These are phyloP conservation scores for Cladophialophora exuberans DNA, from an alignment of 2,329 filamentous ascomycete species.

Conservation along the genomic window DNA sequence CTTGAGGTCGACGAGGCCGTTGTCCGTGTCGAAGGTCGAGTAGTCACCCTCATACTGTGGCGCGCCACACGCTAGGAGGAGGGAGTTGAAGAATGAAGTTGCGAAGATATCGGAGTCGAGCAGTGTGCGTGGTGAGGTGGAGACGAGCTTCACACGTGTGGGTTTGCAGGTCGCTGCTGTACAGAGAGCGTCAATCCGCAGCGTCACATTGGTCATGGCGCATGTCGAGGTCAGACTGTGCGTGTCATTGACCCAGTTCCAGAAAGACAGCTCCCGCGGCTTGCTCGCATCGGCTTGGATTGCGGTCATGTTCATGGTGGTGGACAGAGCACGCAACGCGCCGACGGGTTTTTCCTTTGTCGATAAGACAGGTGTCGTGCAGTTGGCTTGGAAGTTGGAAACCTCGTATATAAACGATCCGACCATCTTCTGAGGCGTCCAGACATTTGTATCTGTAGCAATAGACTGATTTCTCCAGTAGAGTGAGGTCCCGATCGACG, in stretches of 20 bases:
- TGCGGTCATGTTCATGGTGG: slow-evolving; percentile 17
- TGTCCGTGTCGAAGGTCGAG: slow-evolving; percentile 2
- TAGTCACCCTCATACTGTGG: slow-evolving; percentile 4
- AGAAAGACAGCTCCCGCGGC: slow-evolving; percentile 15
- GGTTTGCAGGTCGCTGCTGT: slow-evolving; percentile 16
- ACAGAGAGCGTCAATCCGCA: slow-evolving; percentile 15
- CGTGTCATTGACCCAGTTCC: slow-evolving; percentile 12
- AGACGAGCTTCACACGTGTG: slow-evolving; percentile 12
- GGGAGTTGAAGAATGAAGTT: slow-evolving; percentile 10
- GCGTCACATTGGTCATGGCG: slow-evolving; percentile 2
- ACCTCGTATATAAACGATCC: slow-evolving; percentile 9
- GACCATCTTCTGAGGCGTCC: slow-evolving; percentile 15
- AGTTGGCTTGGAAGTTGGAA: slow-evolving; percentile 15
- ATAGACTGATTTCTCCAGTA: slow-evolving; percentile 7
- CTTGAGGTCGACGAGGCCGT: slow-evolving; percentile 8
- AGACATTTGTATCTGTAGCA: not conserved
- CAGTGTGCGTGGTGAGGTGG: slow-evolving; percentile 16
- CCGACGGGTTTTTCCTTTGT: slow-evolving; percentile 7
- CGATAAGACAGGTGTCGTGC: slow-evolving; percentile 13
- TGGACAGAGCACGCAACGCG: slow-evolving; percentile 1
- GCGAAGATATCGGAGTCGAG: slow-evolving; percentile 25
- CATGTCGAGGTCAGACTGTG: slow-evolving; percentile 9
- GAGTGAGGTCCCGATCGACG: slow-evolving; percentile 13
- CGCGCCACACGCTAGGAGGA: slow-evolving; percentile 9
- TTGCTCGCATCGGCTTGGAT: not conserved